Percentiles rank a stretch among this genome's conserved stretches.
These are phyloP conservation scores for Ajuga reptans DNA, from an alignment of 305 asterid species.

Conservation along the genomic window DNA sequence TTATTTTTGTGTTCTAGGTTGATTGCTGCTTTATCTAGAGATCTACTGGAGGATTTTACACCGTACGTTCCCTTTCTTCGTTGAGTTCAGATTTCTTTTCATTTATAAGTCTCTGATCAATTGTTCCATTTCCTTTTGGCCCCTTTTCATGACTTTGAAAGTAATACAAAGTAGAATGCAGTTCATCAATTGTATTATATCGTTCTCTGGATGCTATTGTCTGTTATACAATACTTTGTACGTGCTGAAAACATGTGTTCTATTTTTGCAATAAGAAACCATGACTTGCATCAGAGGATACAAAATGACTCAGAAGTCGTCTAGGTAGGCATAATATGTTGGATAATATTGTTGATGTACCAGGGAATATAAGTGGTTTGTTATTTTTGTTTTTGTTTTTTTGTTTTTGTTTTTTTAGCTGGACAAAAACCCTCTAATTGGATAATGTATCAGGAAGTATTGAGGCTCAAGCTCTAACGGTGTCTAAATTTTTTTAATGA, in stretches of 20 bases:
- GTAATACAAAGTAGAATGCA: not conserved
- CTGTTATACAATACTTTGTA: not conserved
- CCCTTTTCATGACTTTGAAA: not conserved
- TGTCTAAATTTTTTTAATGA: not conserved
- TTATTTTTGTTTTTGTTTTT: too few relatives aligned
- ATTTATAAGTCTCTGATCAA: not conserved
- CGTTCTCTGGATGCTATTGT: not conserved
- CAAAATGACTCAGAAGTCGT: not conserved
- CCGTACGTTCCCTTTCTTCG: conserved; percentile 53
- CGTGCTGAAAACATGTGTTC: not conserved
- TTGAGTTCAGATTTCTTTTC: conserved; percentile 9
- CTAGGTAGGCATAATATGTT: not conserved
- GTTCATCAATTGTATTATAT: not conserved
- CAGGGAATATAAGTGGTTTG: not conserved
- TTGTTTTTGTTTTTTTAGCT: too few relatives aligned
- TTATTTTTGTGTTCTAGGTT: conserved; percentile 42
- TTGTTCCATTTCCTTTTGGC: not conserved
- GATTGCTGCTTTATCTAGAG: conserved; percentile 83
- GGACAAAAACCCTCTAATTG: not conserved
- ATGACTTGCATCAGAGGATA: not conserved
- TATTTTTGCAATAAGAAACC: not conserved
- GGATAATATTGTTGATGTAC: not conserved
- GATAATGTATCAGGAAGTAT: not conserved
- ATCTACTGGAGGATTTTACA: conserved; percentile 62
- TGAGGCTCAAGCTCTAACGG: not conserved